phyloP scores from a whole-genome alignment of 108 stramenopile genomes.

The Skeletonema grethae region DNA sequence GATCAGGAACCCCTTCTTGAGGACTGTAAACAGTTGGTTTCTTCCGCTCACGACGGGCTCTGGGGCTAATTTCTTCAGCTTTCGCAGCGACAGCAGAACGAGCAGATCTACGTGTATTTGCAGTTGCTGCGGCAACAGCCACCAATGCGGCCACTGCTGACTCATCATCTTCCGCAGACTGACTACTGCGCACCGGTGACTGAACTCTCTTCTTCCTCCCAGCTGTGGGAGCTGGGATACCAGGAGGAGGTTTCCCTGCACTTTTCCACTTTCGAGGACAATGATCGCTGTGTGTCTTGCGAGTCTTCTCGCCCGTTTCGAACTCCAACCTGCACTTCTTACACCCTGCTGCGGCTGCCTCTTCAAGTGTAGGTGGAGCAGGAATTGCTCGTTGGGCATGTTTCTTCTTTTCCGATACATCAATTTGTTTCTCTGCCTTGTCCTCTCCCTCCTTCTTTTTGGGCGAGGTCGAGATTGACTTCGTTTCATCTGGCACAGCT shows the following conservation, averaged over 20 bases:
- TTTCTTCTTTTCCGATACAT: background rate
- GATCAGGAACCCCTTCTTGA: slow-evolving; percentile 13
- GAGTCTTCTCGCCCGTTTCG: slow-evolving; percentile 25
- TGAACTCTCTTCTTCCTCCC: slow-evolving; percentile 3
- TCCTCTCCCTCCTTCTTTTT: background rate
- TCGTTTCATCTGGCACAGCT: slow-evolving; percentile 7
- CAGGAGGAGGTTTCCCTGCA: slow-evolving; percentile 18
- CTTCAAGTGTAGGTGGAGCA: slow-evolving; percentile 2
- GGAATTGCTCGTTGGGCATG: background rate
- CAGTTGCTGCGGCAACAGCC: slow-evolving; percentile 19
- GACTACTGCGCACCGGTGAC: slow-evolving; percentile 2
- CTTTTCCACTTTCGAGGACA: slow-evolving; percentile 29
- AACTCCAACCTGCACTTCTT: slow-evolving; percentile 21
- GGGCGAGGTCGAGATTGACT: background rate
- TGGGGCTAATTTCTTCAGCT: slow-evolving; percentile 14
- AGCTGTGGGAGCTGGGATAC: slow-evolving; percentile 19
- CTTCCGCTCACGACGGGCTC: slow-evolving; percentile 35
- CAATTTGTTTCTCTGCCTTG: background rate
- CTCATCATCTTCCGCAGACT: slow-evolving; percentile 1
- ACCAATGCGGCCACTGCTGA: slow-evolving; percentile 12
- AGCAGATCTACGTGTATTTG: background rate
- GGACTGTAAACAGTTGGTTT: slow-evolving; percentile 40
- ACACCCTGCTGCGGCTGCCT: slow-evolving; percentile 23
- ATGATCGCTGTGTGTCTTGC: slow-evolving; percentile 19
- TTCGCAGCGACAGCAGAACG: background rate